Evolutionary conservation across 139 green algal genomes (phyloP).

Genomic region (Chlamydomonas sp.): DNA sequence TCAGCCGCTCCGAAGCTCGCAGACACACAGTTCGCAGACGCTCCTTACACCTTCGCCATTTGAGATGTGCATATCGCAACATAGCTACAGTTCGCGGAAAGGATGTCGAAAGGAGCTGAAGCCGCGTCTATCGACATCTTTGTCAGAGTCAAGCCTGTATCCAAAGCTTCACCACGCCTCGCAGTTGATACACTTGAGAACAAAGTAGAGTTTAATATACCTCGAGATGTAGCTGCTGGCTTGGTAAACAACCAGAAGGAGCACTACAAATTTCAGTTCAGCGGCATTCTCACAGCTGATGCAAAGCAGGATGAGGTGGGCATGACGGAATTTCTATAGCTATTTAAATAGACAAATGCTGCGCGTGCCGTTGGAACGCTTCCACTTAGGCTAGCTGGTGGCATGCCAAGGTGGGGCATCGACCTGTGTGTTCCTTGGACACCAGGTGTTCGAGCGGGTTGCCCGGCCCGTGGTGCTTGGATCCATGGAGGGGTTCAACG

Average conservation of each 20-base stretch:
- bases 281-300: constrained; percentile 78
- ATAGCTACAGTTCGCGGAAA: not conserved
- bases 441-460: constrained; percentile 86
- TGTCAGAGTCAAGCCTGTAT: constrained; percentile 68
- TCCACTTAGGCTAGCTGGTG: too few species aligned
- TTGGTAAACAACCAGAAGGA: constrained; percentile 89
- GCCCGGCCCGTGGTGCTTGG: constrained; percentile 63
- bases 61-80: too few species aligned
- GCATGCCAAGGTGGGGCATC: too few species aligned
- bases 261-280: constrained; percentile 84
- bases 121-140: constrained; percentile 70
- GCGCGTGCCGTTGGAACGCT: too few species aligned
- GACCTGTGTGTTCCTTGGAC: too few species aligned
- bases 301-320: constrained; percentile 85
- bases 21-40: too few species aligned
- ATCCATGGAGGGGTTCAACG: constrained; percentile 85
- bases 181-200: constrained; percentile 50
- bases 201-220: constrained; percentile 67
- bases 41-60: too few species aligned
- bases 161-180: constrained; percentile 35
- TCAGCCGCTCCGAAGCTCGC: too few species aligned
- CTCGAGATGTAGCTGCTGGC: constrained; percentile 47
- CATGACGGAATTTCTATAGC: too few species aligned
- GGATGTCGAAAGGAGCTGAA: constrained; percentile 11
- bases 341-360: not conserved